phyloP scores from a whole-genome alignment of 1,284 basidiomycete species.

The Afroboletus lepidellus region DNA sequence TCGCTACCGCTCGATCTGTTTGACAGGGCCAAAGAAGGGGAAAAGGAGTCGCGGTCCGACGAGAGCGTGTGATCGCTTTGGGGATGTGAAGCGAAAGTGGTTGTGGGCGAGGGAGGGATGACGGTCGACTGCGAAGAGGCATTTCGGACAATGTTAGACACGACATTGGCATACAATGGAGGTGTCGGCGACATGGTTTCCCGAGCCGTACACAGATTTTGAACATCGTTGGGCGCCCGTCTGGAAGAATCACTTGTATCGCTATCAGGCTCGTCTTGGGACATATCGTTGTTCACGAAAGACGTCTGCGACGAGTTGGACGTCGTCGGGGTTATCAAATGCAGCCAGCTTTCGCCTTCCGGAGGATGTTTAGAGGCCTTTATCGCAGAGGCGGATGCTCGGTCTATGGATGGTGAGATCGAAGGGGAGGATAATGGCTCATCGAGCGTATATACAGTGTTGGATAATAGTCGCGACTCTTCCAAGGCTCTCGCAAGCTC shows the following conservation, averaged over 20 bases:
- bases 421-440: conserved; percentile 11
- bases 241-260: conserved; percentile 6
- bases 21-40: conserved; percentile 17
- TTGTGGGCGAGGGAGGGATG: conserved; percentile 11
- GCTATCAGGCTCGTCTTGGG: conserved; percentile 6
- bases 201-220: background rate
- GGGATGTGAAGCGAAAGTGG: conserved; percentile 2
- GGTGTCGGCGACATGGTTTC: conserved; percentile 18
- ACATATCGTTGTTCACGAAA: conserved; percentile 10
- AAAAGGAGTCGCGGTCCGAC: conserved; percentile 14
- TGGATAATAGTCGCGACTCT: conserved; percentile 48
- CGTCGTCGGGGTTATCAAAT: conserved; percentile 31
- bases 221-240: conserved; percentile 7
- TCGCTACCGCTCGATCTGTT: conserved; percentile 21
- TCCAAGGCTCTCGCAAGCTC: conserved; percentile 63
- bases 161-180: conserved; percentile 27
- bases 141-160: conserved; percentile 22
- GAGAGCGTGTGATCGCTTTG: conserved; percentile 14
- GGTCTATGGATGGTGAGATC: conserved; percentile 17
- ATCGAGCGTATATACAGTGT: conserved; percentile 17
- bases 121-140: conserved; percentile 10
- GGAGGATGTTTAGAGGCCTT: conserved; percentile 16
- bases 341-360: conserved; percentile 36
- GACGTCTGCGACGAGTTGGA: conserved; percentile 24
- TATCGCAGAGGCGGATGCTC: conserved; percentile 13